phyloP scores from a whole-genome alignment of 192 early-diverging fungal genomes.

The Chytriomyces hyalinus region DNA sequence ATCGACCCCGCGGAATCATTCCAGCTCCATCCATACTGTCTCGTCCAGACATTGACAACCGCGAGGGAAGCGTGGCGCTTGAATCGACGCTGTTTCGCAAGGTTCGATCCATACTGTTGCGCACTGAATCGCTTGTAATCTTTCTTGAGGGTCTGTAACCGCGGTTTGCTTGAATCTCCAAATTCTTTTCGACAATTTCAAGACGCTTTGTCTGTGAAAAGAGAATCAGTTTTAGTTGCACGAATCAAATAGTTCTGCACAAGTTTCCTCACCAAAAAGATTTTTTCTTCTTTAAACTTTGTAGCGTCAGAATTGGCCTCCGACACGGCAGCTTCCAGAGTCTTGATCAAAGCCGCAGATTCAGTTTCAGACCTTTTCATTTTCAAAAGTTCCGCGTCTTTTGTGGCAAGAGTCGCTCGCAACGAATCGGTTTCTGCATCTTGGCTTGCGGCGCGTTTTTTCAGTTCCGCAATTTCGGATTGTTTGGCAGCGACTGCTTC shows the following conservation, averaged over 20 bases:
- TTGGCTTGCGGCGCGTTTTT: not conserved
- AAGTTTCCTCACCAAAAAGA: not conserved
- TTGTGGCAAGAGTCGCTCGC: not conserved
- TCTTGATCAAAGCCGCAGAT: not conserved
- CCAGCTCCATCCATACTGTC: not conserved
- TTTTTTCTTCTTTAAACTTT: not conserved
- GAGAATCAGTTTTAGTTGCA: not conserved
- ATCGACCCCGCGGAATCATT: not conserved
- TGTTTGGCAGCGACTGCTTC: constrained; percentile 1
- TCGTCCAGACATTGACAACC: not conserved
- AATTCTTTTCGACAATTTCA: constrained; percentile 17
- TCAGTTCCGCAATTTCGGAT: not conserved
- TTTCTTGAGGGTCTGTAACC: not conserved
- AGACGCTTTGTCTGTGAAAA: constrained; percentile 5
- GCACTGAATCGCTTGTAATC: not conserved
- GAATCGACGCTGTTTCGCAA: not conserved
- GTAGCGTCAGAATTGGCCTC: not conserved
- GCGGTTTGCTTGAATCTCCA: not conserved
- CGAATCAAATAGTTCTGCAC: not conserved
- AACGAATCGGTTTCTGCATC: not conserved
- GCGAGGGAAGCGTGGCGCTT: not conserved
- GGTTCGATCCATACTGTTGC: not conserved
- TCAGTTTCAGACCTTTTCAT: not conserved
- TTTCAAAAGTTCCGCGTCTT: not conserved
- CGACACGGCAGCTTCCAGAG: not conserved